Percentiles rank a stretch among this genome's conserved stretches.
Conservation (phyloP, 768 basidiomycete genomes). For the Boletus reticuloceps region DNA sequence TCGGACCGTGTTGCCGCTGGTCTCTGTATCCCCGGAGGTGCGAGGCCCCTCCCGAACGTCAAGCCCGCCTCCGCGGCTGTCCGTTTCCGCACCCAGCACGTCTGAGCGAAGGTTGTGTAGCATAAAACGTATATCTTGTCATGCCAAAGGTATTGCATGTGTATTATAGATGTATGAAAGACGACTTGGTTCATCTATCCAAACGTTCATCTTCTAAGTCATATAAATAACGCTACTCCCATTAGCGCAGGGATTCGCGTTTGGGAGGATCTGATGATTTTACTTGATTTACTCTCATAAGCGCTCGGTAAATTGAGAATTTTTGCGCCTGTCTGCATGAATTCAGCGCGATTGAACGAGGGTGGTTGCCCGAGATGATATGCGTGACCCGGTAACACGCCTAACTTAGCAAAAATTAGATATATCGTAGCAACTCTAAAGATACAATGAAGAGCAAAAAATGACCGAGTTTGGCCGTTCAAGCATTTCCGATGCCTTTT, state of each 20-base stretch:
- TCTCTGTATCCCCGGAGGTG: slow-evolving; percentile 50
- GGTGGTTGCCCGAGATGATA: too few relatives aligned
- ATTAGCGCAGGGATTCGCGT: too few relatives aligned
- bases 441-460: slow-evolving; percentile 83
- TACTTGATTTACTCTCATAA: too few relatives aligned
- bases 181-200: background rate
- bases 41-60: slow-evolving; percentile 53
- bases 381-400: background rate
- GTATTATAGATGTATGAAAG: slow-evolving; percentile 2
- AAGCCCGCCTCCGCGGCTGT: slow-evolving; percentile 59
- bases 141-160: background rate
- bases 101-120: background rate
- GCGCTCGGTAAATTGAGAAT: too few relatives aligned
- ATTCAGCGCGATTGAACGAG: too few relatives aligned
- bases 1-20: slow-evolving; percentile 78
- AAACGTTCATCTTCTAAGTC: background rate
- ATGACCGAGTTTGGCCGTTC: slow-evolving; percentile 93
- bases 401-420: background rate
- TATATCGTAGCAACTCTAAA: slow-evolving; percentile 40
- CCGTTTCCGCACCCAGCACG: slow-evolving; percentile 40
- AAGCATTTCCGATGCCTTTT: slow-evolving; percentile 87
- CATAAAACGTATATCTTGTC: background rate
- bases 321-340: too few relatives aligned
- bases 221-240: too few relatives aligned
- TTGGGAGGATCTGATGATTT: too few relatives aligned